Evolutionary conservation across 768 basidiomycete genomes (phyloP).

Genomic region (Lactarius hengduanensis): DNA sequence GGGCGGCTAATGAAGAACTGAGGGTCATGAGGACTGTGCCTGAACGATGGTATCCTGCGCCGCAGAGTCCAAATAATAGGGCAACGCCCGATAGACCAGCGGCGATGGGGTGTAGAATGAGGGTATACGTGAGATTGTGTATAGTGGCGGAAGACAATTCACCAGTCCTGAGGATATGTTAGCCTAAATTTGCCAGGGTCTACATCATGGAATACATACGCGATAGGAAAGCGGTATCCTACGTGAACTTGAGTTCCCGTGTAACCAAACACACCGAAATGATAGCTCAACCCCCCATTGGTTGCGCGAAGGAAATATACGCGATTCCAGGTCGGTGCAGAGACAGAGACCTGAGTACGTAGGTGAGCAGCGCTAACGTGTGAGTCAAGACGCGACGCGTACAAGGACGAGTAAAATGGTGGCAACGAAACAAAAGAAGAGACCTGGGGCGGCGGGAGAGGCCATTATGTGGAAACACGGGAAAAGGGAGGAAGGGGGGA

Average conservation of each 20-base stretch:
- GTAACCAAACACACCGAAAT: constrained; percentile 78
- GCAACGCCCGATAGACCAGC: constrained; percentile 66
- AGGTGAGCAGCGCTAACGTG: constrained; percentile 8
- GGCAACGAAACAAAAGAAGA: constrained; percentile 71
- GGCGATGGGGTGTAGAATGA: constrained; percentile 82
- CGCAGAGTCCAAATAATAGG: constrained; percentile 66
- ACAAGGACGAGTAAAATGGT: constrained; percentile 70
- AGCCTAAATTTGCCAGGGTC: constrained; percentile 4
- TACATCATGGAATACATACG: constrained; percentile 38
- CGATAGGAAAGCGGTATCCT: constrained; percentile 58
- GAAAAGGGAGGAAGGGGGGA: not conserved
- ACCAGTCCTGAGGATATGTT: constrained; percentile 37
- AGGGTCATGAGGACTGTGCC: constrained; percentile 81
- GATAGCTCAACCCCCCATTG: constrained; percentile 38
- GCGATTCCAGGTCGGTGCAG: constrained; percentile 68
- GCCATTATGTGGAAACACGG: constrained; percentile 40
- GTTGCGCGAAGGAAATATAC: constrained; percentile 66
- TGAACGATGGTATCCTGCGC: constrained; percentile 57
- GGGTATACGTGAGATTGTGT: constrained; percentile 66
- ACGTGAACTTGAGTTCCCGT: constrained; percentile 54
- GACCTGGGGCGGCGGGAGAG: constrained; percentile 62
- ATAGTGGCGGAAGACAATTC: constrained; percentile 52
- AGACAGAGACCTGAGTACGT: constrained; percentile 57
- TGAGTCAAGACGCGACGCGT: constrained; percentile 33
- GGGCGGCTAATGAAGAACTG: constrained; percentile 58